These are phyloP conservation scores for Liquidambar formosana DNA, from an alignment of 164 flowering plant species.

Conservation along the genomic window DNA sequence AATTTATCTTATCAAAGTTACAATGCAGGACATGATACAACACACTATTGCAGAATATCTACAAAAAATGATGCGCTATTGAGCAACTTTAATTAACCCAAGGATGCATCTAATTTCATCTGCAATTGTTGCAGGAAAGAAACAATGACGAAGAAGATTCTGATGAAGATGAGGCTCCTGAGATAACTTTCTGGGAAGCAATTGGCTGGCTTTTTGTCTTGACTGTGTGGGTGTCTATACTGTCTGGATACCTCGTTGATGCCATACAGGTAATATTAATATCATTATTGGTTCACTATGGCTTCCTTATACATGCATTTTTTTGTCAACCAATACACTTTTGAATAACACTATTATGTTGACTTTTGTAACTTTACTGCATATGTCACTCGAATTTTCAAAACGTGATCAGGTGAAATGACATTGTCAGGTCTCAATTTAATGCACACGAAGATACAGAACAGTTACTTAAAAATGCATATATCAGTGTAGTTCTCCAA, in stretches of 20 bases:
- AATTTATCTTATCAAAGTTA: neutral
- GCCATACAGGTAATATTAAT: constrained; percentile 54
- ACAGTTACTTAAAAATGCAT: too few species aligned
- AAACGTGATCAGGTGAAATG: too few species aligned
- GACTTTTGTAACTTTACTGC: neutral
- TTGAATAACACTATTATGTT: neutral
- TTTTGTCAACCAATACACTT: neutral
- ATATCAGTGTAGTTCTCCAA: too few species aligned
- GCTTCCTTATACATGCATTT: neutral
- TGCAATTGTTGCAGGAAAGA: constrained; percentile 34
- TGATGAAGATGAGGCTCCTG: constrained; percentile 59
- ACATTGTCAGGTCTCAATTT: too few species aligned
- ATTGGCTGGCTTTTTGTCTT: constrained; percentile 59
- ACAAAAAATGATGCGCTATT: neutral
- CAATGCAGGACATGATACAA: neutral
- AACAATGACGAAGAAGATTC: constrained; percentile 29
- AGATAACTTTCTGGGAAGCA: constrained; percentile 62
- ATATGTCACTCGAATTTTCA: too few species aligned
- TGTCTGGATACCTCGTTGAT: constrained; percentile 74
- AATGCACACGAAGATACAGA: too few species aligned
- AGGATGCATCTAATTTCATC: too few species aligned
- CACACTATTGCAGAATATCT: neutral
- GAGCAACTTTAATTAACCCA: neutral
- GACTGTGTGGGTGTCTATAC: constrained; percentile 57
- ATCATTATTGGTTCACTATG: neutral